These are phyloP conservation scores for Orbilia javanica DNA, from an alignment of 2,329 filamentous ascomycete genomes.

Conservation along the genomic window DNA sequence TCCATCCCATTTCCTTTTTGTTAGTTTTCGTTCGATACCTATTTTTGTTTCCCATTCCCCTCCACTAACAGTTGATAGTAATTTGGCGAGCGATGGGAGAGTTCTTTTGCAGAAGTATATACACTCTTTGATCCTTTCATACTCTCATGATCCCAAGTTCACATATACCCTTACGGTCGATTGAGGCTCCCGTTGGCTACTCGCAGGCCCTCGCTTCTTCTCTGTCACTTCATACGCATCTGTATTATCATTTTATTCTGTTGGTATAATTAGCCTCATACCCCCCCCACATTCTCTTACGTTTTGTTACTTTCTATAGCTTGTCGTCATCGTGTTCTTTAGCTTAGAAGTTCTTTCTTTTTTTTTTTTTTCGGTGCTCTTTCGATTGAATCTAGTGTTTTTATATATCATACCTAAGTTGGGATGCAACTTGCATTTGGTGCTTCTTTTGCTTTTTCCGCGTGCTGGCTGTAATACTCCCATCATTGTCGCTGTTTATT, in stretches of 20 bases:
- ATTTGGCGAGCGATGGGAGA: conserved; percentile 58
- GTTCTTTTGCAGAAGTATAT: conserved; percentile 60
- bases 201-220: conserved; percentile 56
- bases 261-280: conserved; percentile 32
- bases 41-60: conserved; percentile 9
- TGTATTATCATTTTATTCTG: conserved; percentile 11
- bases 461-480: conserved; percentile 9
- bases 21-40: conserved; percentile 12
- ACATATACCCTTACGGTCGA: conserved; percentile 53
- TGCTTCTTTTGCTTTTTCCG: neutral
- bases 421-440: neutral
- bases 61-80: conserved; percentile 24
- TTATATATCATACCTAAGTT: conserved; percentile 21
- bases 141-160: conserved; percentile 43
- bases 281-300: conserved; percentile 35
- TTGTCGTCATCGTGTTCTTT: conserved; percentile 19
- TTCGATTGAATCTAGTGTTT: neutral
- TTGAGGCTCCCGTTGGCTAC: conserved; percentile 32
- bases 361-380: neutral
- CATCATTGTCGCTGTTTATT: neutral
- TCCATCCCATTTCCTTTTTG: neutral
- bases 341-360: conserved; percentile 51
- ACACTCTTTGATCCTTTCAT: conserved; percentile 48
- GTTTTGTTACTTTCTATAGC: conserved; percentile 22
- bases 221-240: conserved; percentile 14